Evolutionary conservation across 371 early-diverging fungal genomes (phyloP).

Genomic region (Mucor indicus): DNA sequence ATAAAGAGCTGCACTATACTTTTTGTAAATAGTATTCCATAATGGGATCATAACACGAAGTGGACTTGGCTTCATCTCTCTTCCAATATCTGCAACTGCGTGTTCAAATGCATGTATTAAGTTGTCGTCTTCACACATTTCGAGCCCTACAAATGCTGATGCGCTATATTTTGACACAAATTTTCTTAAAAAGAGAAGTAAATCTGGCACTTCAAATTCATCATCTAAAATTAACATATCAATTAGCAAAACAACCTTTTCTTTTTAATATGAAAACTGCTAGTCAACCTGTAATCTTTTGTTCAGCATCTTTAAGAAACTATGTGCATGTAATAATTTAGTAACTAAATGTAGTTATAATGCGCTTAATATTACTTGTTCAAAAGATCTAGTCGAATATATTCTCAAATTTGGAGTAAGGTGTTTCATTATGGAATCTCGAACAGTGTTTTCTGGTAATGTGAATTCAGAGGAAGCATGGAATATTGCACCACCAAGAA

Average conservation of each 20-base stretch:
- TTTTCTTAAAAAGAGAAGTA: conserved; percentile 10
- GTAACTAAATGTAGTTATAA: too few relatives aligned
- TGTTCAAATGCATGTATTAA: conserved; percentile 12
- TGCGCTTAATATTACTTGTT: too few relatives aligned
- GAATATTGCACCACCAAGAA: neutral
- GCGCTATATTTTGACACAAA: conserved; percentile 20
- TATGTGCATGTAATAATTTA: neutral
- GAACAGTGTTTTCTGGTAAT: neutral
- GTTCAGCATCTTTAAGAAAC: conserved; percentile 1
- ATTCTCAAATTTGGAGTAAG: conserved; percentile 27
- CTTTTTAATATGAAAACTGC: neutral
- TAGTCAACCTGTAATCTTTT: neutral
- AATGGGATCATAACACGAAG: conserved; percentile 21
- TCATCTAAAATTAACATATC: neutral
- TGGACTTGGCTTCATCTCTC: conserved; percentile 10
- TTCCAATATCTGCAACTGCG: conserved; percentile 10
- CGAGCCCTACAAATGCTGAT: conserved; percentile 16
- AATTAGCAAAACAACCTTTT: too few relatives aligned
- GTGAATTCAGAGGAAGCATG: neutral
- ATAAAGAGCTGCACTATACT: too few relatives aligned
- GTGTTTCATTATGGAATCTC: conserved; percentile 12
- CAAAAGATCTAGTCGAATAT: conserved; percentile 15
- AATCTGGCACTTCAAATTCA: neutral
- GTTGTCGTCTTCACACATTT: conserved; percentile 3
- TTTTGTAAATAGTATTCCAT: conserved; percentile 19